These are phyloP conservation scores for Talaromyces sp. DNA, from an alignment of 2,329 filamentous ascomycete genomes.

Conservation along the genomic window DNA sequence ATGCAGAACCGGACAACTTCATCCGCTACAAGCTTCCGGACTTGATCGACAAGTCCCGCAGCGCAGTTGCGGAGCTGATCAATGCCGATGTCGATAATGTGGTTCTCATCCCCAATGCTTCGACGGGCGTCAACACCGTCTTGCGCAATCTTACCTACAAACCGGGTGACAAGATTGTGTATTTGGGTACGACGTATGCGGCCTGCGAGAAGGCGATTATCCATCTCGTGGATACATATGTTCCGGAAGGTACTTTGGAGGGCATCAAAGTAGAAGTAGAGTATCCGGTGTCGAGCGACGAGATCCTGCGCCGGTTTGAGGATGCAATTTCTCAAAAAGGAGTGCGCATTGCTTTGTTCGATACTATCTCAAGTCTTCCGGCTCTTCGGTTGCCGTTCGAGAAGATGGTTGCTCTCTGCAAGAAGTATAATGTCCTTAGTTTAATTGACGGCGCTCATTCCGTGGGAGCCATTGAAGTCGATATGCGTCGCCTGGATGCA, in stretches of 20 bases:
- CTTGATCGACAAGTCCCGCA: conserved; percentile 62
- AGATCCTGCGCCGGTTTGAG: conserved; percentile 54
- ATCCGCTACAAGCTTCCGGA: conserved; percentile 65
- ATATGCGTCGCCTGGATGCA: conserved; percentile 64
- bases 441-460: conserved; percentile 83
- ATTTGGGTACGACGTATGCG: conserved; percentile 75
- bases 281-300: conserved; percentile 68
- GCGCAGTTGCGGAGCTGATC: conserved; percentile 53
- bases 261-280: conserved; percentile 55
- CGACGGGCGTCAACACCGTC: conserved; percentile 66
- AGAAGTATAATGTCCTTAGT: conserved; percentile 65
- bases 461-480: conserved; percentile 71
- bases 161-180: conserved; percentile 68
- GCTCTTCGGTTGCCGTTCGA: conserved; percentile 79
- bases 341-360: conserved; percentile 67
- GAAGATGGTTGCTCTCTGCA: conserved; percentile 61
- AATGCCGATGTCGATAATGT: conserved; percentile 58
- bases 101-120: conserved; percentile 80
- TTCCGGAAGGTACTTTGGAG: conserved; percentile 38
- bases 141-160: conserved; percentile 69
- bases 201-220: conserved; percentile 70
- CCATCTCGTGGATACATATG: conserved; percentile 64
- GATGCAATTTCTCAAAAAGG: conserved; percentile 51
- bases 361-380: conserved; percentile 74
- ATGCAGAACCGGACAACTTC: conserved; percentile 71